phyloP scores from a whole-genome alignment of 768 basidiomycete genomes.

The Hygrophoropsis aurantiaca region DNA sequence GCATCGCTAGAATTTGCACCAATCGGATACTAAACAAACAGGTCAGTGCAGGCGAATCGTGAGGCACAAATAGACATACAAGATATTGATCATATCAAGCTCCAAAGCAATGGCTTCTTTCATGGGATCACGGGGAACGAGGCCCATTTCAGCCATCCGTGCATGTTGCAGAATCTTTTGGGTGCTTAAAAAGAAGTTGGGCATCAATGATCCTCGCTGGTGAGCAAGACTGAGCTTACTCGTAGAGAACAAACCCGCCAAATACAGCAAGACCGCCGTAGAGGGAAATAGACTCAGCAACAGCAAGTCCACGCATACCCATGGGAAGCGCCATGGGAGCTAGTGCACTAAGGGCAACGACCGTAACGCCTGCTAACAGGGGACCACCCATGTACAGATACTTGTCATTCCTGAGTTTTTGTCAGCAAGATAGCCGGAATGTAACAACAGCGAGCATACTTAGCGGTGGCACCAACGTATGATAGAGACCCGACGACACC shows the following conservation, averaged over 20 bases:
- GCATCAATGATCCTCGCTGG: constrained; percentile 1
- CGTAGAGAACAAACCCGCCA: constrained; percentile 82
- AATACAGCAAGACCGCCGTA: constrained; percentile 92
- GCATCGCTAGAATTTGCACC: constrained; percentile 77
- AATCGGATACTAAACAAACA: constrained; percentile 60
- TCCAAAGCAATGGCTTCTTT: constrained; percentile 77
- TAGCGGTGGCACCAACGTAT: constrained; percentile 88
- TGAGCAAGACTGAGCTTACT: constrained; percentile 45
- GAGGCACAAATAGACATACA: constrained; percentile 45
- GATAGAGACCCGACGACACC: constrained; percentile 85
- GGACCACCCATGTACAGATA: constrained; percentile 87
- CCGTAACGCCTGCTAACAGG: constrained; percentile 84
- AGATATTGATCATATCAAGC: constrained; percentile 89
- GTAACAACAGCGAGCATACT: constrained; percentile 35
- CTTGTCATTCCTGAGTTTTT: constrained; percentile 59
- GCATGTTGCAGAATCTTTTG: constrained; percentile 83
- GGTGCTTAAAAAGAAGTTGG: constrained; percentile 48
- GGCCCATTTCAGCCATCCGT: constrained; percentile 67
- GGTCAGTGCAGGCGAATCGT: constrained; percentile 7
- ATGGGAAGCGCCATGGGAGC: constrained; percentile 90
- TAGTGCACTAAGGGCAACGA: constrained; percentile 82
- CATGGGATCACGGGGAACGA: constrained; percentile 69
- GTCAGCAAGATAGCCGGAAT: not conserved
- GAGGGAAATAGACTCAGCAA: constrained; percentile 75
- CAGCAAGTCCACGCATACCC: constrained; percentile 71